Evolutionary conservation across 2,329 filamentous ascomycete species (phyloP), one percentile per base, ranked within the genome.

Genomic region (Hysterium pulicare): DNA sequence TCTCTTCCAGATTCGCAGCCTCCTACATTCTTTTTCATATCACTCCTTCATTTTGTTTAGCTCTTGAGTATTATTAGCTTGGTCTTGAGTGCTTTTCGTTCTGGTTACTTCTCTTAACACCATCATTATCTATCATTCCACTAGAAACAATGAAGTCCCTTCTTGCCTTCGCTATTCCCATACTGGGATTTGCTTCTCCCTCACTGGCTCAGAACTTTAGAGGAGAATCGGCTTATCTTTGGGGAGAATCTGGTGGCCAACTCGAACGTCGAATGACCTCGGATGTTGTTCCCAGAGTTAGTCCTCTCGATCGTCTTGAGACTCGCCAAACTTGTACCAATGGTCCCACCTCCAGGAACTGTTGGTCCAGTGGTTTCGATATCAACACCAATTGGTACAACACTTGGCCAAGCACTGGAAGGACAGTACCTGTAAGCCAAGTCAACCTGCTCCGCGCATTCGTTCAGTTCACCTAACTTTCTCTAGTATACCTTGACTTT

Each of bases 311-410:
- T n/a, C n/a, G 38, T n/a, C 44, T 57, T 7, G 49, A 54, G 11
- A 43, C 52, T 33, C 51, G 53, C 20, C 58, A 61, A 21, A 33
- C 40, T 17, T 70, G 66, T 41, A 62, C 51, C 15, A 59, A 71
- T 51, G 58, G 62, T 2, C 61, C 68, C 8, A 59, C 49, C 10
- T 64, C 55, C 10, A 57, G 70, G 40, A 49, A 58, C 13, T 72
- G 69, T 45, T 72, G 70, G 70, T 45, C 52, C 16, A 48, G 42
- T 26, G 69, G 70, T 3, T 71, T 57, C 54, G 63, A 63, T 40
- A 60, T 67, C 17, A 58, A 56, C 20, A 72, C 69, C 10, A 66
- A 72, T 40, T 66, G 67, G 50, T 70, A 72, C 39, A 48, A 42
- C 3, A 66, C 66, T 16, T 66, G 62, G 48, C 69, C 70, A 0